Evolutionary conservation across 2,329 filamentous ascomycete species (phyloP), one percentile per base, ranked within the genome.

Genomic region (Salinomyces thailandicus): DNA sequence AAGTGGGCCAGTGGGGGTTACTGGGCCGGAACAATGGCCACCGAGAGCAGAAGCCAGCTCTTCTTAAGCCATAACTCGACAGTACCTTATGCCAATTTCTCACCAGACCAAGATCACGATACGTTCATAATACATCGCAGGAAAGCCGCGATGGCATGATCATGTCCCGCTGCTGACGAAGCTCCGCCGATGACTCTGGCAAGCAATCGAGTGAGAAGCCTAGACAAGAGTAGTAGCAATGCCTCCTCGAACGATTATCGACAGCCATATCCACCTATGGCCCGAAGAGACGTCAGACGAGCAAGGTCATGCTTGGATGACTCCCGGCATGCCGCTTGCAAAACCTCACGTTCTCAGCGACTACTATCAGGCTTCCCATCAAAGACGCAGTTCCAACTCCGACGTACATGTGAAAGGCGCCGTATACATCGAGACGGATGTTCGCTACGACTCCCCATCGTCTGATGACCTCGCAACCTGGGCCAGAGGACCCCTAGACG

Each of bases 251-350:
- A 16, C 11, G 15, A 79, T 93, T 54, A 76, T 95, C 60, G 87
- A 95, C 67, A 81, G 85, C 26, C 89, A 95, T 67, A 81, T 95
- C 62, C 87, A 95, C 64, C 77, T 95, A 53, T 94, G 77, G 67
- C 82, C 85, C 30, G 61, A 67, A 31, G 71, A 73, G 36, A 81
- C 64, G 31, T 57, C 58, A 2, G 59, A 89, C 51, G 55, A 81
- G 35, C 55, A 69, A 37, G 72, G 73, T 26, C 73, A 93, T 44
- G 64, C 73, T 39, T 94, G 85, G 86, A 74, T 75, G 62, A 70
- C 60, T 3, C 63, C 74, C 4, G 63, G 68, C 31, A 61, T 71
- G 52, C 68, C 75, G 4, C 67, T 93, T 34, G 68, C 73, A 33
- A 70, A 70, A 34, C 75, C 78, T 47, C 75, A 78, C 58, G 79